Evolutionary conservation across 2,329 filamentous ascomycete species (phyloP).

Genomic region (Aureobasidium leucospermi): DNA sequence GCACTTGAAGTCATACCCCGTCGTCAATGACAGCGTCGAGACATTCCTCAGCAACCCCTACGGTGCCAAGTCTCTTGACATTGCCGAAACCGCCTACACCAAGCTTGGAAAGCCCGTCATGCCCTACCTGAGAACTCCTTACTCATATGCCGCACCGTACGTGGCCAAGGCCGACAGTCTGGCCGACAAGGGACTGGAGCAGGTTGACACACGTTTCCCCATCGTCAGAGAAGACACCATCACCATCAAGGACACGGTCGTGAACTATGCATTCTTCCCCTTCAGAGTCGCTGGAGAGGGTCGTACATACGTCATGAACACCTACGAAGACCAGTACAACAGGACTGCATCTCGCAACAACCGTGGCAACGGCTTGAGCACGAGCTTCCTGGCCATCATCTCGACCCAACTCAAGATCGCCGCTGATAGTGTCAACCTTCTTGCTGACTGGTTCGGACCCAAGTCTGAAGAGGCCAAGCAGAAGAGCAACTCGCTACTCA

Average conservation of each 20-base stretch:
- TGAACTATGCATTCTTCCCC: slow-evolving; percentile 55
- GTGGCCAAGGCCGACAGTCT: slow-evolving; percentile 72
- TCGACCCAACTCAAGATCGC: slow-evolving; percentile 28
- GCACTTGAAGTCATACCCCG: slow-evolving; percentile 79
- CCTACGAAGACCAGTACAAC: slow-evolving; percentile 31
- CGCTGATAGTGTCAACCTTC: slow-evolving; percentile 25
- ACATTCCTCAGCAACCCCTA: slow-evolving; percentile 75
- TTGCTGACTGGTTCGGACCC: slow-evolving; percentile 27
- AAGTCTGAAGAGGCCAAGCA: slow-evolving; percentile 30
- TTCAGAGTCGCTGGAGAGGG: slow-evolving; percentile 19
- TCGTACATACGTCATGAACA: slow-evolving; percentile 25
- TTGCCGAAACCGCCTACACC: slow-evolving; percentile 68
- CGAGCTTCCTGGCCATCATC: slow-evolving; percentile 27
- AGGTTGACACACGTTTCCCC: slow-evolving; percentile 48
- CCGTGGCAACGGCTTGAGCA: slow-evolving; percentile 23
- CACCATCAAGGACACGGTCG: slow-evolving; percentile 51
- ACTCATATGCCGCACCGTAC: slow-evolving; percentile 77
- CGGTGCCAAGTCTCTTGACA: slow-evolving; percentile 72
- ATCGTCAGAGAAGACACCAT: slow-evolving; percentile 47
- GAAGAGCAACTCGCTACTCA: slow-evolving; percentile 25
- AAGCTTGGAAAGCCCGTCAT: slow-evolving; percentile 70
- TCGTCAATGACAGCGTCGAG: slow-evolving; percentile 70
- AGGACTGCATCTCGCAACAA: slow-evolving; percentile 29
- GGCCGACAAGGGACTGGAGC: slow-evolving; percentile 42
- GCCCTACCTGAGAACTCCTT: slow-evolving; percentile 71